Percentiles rank a stretch among this genome's conserved stretches.
Conservation (phyloP, 129 eudicot genomes). For the Cynara cardunculus region DNA sequence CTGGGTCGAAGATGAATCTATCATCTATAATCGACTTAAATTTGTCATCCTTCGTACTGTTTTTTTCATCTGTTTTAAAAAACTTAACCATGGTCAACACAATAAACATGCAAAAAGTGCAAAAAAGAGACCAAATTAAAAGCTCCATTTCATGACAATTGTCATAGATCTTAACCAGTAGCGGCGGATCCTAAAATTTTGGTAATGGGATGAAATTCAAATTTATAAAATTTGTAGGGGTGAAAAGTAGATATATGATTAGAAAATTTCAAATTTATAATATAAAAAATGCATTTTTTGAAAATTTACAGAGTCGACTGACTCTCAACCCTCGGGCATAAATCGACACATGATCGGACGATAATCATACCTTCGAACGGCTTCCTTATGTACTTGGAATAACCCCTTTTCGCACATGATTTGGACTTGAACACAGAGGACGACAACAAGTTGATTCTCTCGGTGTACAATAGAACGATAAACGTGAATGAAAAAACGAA, state of each 20-base stretch:
- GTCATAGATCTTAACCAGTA: not conserved
- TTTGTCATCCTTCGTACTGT: conserved; percentile 13
- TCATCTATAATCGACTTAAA: conserved; percentile 52
- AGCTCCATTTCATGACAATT: too few relatives aligned
- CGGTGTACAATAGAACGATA: conserved; percentile 57
- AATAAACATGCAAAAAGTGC: not conserved
- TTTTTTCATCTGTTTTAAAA: conserved; percentile 37
- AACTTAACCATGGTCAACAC: not conserved
- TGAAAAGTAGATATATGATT: not conserved
- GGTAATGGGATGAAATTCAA: not conserved
- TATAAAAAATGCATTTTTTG: not conserved
- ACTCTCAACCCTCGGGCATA: not conserved
- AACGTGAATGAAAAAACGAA: conserved; percentile 48
- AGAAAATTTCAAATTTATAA: too few relatives aligned
- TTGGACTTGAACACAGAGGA: conserved; percentile 46
- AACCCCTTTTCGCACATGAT: conserved; percentile 46
- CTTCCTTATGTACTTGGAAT: conserved; percentile 19
- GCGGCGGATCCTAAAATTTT: not conserved
- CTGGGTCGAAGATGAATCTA: conserved; percentile 69
- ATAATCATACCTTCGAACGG: conserved; percentile 31
- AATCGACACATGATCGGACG: not conserved
- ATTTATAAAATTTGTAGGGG: not conserved
- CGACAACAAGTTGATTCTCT: conserved; percentile 53
- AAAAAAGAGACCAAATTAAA: not conserved
- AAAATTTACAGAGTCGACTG: not conserved